phyloP scores from a whole-genome alignment of 2,329 filamentous ascomycete genomes.

The Fusarium temperatum region DNA sequence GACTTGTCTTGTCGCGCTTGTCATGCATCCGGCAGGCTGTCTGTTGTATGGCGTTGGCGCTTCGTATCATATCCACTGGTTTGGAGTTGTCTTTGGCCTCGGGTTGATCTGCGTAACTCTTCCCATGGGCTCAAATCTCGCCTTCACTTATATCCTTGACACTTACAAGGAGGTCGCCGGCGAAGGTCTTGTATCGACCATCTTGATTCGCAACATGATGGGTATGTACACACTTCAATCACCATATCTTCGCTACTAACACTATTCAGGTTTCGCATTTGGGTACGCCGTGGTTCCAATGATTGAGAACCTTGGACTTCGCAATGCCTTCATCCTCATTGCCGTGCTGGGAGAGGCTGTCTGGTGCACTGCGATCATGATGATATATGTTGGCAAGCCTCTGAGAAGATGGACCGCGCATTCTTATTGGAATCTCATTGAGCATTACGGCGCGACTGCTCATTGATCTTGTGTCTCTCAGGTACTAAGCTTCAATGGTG shows the following conservation, averaged over 20 bases:
- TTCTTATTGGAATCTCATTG: neutral
- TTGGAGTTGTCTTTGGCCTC: slow-evolving; percentile 30
- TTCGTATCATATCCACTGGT: slow-evolving; percentile 37
- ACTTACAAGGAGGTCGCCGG: slow-evolving; percentile 1
- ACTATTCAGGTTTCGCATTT: neutral
- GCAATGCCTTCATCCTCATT: neutral
- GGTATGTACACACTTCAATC: neutral
- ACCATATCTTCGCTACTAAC: neutral
- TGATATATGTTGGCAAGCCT: neutral
- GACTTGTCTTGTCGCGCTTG: slow-evolving; percentile 29
- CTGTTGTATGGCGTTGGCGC: slow-evolving; percentile 30
- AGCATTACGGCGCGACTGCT: neutral
- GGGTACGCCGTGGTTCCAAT: neutral
- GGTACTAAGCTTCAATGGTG: neutral
- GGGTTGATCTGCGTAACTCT: neutral
- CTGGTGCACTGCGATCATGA: neutral
- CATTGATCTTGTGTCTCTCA: neutral
- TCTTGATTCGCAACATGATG: slow-evolving; percentile 3
- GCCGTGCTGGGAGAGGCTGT: neutral
- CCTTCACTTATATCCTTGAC: slow-evolving; percentile 8
- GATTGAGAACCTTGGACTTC: neutral
- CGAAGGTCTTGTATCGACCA: neutral
- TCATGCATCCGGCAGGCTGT: slow-evolving; percentile 37
- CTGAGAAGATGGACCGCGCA: neutral
- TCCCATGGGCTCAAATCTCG: neutral